Evolutionary conservation across 495 filamentous ascomycete species (phyloP).

Genomic region (Hypoxylon rickii): DNA sequence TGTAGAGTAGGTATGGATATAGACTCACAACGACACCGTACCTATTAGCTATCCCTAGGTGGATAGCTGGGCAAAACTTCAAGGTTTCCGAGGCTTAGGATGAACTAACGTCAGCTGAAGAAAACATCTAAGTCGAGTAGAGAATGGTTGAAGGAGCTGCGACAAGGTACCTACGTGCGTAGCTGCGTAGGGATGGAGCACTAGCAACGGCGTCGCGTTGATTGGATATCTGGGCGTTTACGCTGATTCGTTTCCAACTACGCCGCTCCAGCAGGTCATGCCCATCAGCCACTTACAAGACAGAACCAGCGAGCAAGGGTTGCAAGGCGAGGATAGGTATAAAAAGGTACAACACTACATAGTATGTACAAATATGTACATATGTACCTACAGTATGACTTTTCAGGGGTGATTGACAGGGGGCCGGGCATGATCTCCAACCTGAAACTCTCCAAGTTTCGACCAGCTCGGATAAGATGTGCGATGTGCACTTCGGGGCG

Average conservation of each 20-base stretch:
- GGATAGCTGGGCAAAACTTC: no score
- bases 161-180: no score
- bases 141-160: conserved; percentile 1
- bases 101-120: conserved; percentile 4
- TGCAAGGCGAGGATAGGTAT: neutral
- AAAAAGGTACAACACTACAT: neutral
- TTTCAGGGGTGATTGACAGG: conserved; percentile 26
- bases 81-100: no score
- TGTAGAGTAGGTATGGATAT: no score
- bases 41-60: no score
- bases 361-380: no score
- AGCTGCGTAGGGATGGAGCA: neutral
- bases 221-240: conserved; percentile 2
- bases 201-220: conserved; percentile 21
- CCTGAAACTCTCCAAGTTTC: conserved; percentile 42
- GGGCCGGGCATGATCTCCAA: conserved; percentile 35
- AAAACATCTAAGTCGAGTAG: neutral
- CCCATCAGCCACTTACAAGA: conserved; percentile 40
- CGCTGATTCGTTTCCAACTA: neutral
- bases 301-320: conserved; percentile 35
- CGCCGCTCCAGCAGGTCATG: conserved; percentile 25
- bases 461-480: conserved; percentile 33
- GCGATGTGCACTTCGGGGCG: conserved; percentile 22
- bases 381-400: no score
- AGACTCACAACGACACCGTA: no score